Conservation (phyloP, 192 early-diverging fungal species). For the Obelidium mucronatum region DNA sequence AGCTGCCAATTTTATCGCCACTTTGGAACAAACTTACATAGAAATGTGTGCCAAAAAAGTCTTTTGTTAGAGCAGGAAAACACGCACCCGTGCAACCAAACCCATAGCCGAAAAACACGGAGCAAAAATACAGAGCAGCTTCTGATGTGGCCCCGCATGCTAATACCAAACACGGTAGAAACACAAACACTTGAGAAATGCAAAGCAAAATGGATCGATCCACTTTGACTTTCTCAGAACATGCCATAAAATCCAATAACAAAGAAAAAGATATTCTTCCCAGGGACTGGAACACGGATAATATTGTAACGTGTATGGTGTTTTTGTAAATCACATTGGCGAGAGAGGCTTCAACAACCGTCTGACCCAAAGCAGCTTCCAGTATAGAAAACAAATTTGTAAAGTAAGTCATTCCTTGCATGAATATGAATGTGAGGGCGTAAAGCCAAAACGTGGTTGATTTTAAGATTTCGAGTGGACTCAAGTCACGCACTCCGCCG, state of each 20-base stretch:
- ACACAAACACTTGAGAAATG: slow-evolving; percentile 12
- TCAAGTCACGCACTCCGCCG: neutral
- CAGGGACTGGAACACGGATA: slow-evolving; percentile 34
- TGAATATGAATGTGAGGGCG: slow-evolving; percentile 20
- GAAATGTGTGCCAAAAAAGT: slow-evolving; percentile 36
- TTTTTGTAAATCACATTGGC: neutral
- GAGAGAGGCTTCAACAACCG: slow-evolving; percentile 1
- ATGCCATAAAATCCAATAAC: slow-evolving; percentile 21
- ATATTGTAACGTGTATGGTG: slow-evolving; percentile 38
- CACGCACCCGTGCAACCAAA: slow-evolving; percentile 37
- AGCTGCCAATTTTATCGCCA: neutral
- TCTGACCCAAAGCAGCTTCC: neutral
- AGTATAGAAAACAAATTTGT: slow-evolving; percentile 40
- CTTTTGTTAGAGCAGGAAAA: slow-evolving; percentile 39
- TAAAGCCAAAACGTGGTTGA: slow-evolving; percentile 42
- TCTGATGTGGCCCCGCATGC: neutral
- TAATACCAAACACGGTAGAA: slow-evolving; percentile 9
- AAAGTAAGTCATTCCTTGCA: slow-evolving; percentile 43
- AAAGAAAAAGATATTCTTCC: slow-evolving; percentile 25
- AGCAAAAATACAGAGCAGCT: slow-evolving; percentile 8
- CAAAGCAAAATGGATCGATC: slow-evolving; percentile 37
- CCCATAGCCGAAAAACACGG: slow-evolving; percentile 33
- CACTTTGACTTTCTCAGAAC: neutral
- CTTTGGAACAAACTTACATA: slow-evolving; percentile 33
- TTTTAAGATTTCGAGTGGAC: slow-evolving; percentile 33